Conservation (phyloP, 805 yeast genomes). For the Cyberlindnera samutprakarnensis region DNA sequence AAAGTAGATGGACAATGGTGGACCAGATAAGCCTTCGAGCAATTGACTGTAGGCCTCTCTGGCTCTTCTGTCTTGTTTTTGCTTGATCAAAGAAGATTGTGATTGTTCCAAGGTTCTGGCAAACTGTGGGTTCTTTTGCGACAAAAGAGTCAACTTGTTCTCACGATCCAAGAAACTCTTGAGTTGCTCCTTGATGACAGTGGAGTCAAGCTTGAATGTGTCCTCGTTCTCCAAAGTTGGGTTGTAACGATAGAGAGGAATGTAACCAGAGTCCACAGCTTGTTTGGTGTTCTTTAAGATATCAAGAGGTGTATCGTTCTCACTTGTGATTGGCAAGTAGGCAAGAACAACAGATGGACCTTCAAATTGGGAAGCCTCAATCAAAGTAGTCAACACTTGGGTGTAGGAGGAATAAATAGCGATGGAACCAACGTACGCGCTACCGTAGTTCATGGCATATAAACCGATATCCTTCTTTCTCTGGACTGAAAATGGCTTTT, state of each 20-base stretch:
- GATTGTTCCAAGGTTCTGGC: slow-evolving; percentile 64
- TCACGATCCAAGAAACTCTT: slow-evolving; percentile 82
- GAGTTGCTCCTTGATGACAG: slow-evolving; percentile 68
- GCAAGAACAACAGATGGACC: slow-evolving; percentile 94
- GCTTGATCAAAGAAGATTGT: slow-evolving; percentile 53
- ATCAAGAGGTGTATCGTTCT: slow-evolving; percentile 59
- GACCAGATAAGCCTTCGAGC: slow-evolving; percentile 84
- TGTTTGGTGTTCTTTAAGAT: slow-evolving; percentile 79
- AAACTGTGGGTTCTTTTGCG: slow-evolving; percentile 63
- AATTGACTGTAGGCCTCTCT: slow-evolving; percentile 70
- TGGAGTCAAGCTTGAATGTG: slow-evolving; percentile 77
- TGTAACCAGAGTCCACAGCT: slow-evolving; percentile 90
- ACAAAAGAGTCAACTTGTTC: slow-evolving; percentile 73
- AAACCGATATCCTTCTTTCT: slow-evolving; percentile 90
- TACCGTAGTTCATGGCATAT: slow-evolving; percentile 90
- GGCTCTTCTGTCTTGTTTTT: slow-evolving; percentile 57
- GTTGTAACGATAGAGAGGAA: slow-evolving; percentile 89
- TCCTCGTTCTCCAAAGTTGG: slow-evolving; percentile 42
- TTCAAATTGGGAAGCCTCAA: slow-evolving; percentile 81
- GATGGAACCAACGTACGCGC: slow-evolving; percentile 86
- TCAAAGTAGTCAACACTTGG: slow-evolving; percentile 79
- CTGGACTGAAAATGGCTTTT: slow-evolving; percentile 27
- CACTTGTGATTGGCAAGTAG: slow-evolving; percentile 69
- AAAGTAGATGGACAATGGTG: slow-evolving; percentile 68
- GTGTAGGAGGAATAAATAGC: slow-evolving; percentile 93